phyloP scores from a whole-genome alignment of 495 filamentous ascomycete genomes.

The Oidiodendron maius region DNA sequence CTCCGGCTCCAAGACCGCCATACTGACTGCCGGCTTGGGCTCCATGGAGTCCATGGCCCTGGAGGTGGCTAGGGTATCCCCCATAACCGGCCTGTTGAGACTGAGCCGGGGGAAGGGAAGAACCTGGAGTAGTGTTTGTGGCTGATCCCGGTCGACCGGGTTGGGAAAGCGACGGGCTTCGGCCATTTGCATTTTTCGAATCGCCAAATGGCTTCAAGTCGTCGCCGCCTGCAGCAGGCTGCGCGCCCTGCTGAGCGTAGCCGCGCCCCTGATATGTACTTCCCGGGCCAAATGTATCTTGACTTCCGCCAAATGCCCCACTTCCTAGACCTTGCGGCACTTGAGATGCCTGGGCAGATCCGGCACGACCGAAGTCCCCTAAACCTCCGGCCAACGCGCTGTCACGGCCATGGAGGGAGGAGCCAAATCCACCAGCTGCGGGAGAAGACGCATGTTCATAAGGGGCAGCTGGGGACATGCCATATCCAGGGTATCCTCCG shows the following conservation, averaged over 20 bases:
- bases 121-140: conserved; percentile 63
- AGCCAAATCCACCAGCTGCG: conserved; percentile 64
- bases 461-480: conserved; percentile 60
- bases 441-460: conserved; percentile 79
- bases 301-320: conserved; percentile 61
- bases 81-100: conserved; percentile 60
- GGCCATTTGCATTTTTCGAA: conserved; percentile 63
- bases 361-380: conserved; percentile 70
- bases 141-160: conserved; percentile 81
- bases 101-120: conserved; percentile 69
- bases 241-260: conserved; percentile 54
- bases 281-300: conserved; percentile 71
- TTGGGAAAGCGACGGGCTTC: conserved; percentile 78
- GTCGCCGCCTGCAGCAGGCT: conserved; percentile 56
- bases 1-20: conserved; percentile 62
- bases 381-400: conserved; percentile 47
- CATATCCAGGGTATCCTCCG: conserved; percentile 57
- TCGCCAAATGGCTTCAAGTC: conserved; percentile 73
- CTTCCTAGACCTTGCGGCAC: conserved; percentile 54
- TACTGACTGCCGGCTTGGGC: conserved; percentile 45
- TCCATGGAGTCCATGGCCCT: conserved; percentile 56
- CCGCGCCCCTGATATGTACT: conserved; percentile 59
- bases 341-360: conserved; percentile 66
- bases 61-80: conserved; percentile 67
- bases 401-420: conserved; percentile 62